Evolutionary conservation across 352 stramenopile genomes (phyloP).

Genomic region (Phytophthora pseudosyringae): DNA sequence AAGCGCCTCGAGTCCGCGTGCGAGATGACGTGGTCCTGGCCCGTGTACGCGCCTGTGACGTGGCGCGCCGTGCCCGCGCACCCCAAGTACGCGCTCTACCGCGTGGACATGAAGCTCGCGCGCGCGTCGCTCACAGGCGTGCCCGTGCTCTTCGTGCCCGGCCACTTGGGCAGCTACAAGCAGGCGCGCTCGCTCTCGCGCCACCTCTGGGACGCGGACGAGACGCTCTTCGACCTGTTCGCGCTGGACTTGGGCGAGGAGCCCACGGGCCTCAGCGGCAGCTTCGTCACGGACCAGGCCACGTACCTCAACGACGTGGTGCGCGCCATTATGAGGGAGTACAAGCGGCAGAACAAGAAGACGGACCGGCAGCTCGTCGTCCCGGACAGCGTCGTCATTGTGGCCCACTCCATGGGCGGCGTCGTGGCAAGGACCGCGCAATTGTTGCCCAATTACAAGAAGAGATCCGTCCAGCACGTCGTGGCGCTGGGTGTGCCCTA

Average conservation of each 20-base stretch:
- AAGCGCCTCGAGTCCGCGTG: constrained; percentile 49
- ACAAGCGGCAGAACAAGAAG: constrained; percentile 62
- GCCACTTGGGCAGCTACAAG: constrained; percentile 87
- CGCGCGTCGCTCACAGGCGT: constrained; percentile 60
- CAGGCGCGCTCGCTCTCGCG: constrained; percentile 79
- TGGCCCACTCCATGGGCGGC: constrained; percentile 89
- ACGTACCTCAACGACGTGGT: constrained; percentile 79
- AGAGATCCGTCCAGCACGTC: constrained; percentile 78
- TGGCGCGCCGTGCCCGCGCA: constrained; percentile 44
- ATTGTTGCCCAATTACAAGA: constrained; percentile 77
- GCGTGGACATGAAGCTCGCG: constrained; percentile 70
- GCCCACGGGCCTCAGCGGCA: constrained; percentile 70
- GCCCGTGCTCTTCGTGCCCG: constrained; percentile 84
- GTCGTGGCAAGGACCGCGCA: constrained; percentile 71
- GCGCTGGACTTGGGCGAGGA: constrained; percentile 82
- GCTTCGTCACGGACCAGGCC: constrained; percentile 75
- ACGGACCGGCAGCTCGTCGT: constrained; percentile 23
- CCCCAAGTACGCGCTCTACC: constrained; percentile 71
- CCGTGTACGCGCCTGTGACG: constrained; percentile 71
- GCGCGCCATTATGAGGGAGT: constrained; percentile 71
- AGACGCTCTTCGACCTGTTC: constrained; percentile 78
- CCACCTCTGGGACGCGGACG: constrained; percentile 71
- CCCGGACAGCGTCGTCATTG: constrained; percentile 72
- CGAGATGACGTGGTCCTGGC: constrained; percentile 89
- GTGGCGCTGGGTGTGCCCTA: constrained; percentile 77